Percentiles rank a stretch among this genome's conserved stretches.
Evolutionary conservation across 2,329 filamentous ascomycete genomes (phyloP).

Genomic region (Mycosphaerella sp.): DNA sequence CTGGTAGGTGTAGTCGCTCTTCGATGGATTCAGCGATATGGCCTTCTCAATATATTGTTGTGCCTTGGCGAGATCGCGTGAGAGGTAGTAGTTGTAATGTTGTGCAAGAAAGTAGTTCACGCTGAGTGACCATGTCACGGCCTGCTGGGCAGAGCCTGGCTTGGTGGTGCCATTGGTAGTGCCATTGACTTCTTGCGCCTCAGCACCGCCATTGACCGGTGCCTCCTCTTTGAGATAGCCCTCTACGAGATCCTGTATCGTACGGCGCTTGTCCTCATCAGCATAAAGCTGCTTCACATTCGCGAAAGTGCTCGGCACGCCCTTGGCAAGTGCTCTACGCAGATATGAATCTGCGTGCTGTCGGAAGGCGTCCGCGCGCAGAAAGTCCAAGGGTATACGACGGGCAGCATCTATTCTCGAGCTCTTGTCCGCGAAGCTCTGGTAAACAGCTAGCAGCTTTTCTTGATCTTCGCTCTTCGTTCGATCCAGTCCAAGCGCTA

Average conservation of each 20-base stretch:
- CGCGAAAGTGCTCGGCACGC: conserved; percentile 90
- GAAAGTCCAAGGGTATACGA: conserved; percentile 82
- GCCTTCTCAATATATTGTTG: conserved; percentile 76
- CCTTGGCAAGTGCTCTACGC: conserved; percentile 78
- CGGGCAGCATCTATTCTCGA: conserved; percentile 78
- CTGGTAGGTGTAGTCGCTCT: conserved; percentile 84
- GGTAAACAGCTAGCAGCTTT: conserved; percentile 69
- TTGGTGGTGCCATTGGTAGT: conserved; percentile 37
- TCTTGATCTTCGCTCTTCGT: conserved; percentile 60
- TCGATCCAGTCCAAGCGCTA: conserved; percentile 58
- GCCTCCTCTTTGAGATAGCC: conserved; percentile 56
- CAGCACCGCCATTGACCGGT: conserved; percentile 26
- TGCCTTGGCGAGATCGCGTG: conserved; percentile 76
- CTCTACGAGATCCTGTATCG: conserved; percentile 67
- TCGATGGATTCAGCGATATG: conserved; percentile 69
- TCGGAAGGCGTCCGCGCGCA: conserved; percentile 75
- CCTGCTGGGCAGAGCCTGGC: conserved; percentile 34
- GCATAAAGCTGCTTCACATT: conserved; percentile 92
- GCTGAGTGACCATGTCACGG: conserved; percentile 62
- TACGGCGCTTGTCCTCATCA: conserved; percentile 69
- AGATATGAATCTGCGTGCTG: conserved; percentile 73
- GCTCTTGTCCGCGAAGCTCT: conserved; percentile 73
- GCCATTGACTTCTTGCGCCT: conserved; percentile 26
- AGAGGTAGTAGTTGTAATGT: conserved; percentile 90
- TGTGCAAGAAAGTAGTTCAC: conserved; percentile 91